A percentile compares a stretch with the other conserved stretches of the same genome.
Conservation (phyloP, 176 grass and related monocot species). For the Cenchrus fungigraminus region DNA sequence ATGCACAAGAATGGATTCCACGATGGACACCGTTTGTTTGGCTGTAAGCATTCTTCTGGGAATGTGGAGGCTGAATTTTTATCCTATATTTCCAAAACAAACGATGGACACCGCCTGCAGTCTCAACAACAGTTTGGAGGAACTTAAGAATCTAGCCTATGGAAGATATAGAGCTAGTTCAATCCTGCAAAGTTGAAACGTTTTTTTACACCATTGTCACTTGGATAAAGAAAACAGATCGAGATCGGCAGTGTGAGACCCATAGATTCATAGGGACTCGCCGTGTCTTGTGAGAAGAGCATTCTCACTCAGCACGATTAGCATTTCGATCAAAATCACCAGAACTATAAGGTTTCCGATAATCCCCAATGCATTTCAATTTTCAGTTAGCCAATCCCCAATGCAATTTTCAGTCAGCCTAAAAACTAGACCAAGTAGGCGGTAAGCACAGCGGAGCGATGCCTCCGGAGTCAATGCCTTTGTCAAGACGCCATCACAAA, state of each 20-base stretch:
- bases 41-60: too few relatives aligned
- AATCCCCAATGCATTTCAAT: not conserved
- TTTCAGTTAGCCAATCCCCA: not conserved
- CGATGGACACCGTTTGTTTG: not conserved
- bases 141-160: not conserved
- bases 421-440: not conserved
- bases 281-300: not conserved
- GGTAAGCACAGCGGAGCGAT: not conserved
- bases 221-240: not conserved
- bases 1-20: not conserved
- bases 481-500: not conserved
- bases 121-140: not conserved
- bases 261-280: not conserved
- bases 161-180: not conserved
- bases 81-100: too few relatives aligned
- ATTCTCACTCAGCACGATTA: not conserved
- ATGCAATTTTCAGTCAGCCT: not conserved
- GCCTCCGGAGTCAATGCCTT: conserved; percentile 37
- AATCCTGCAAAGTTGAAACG: not conserved
- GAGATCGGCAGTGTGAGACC: conserved; percentile 2
- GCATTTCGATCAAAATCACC: not conserved
- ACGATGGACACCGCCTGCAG: not conserved
- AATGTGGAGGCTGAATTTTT: too few relatives aligned
- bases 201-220: conserved; percentile 4
- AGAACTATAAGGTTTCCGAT: too few relatives aligned